Conservation (phyloP, 2,329 filamentous ascomycete species). For the Chaetomium sp. region DNA sequence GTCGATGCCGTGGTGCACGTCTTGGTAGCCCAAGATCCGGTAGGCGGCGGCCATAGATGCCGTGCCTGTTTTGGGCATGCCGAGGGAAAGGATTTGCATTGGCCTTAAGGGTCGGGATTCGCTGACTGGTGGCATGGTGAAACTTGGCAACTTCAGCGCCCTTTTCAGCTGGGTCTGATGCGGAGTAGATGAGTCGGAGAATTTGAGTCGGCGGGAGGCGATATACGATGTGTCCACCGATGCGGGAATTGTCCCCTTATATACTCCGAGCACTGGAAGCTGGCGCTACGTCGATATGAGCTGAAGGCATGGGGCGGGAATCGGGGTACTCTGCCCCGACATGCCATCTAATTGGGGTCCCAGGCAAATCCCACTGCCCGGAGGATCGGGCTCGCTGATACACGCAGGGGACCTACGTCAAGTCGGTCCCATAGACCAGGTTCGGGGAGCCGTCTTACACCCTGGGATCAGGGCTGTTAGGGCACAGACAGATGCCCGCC, state of each 20-base stretch:
- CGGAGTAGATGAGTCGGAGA: not conserved
- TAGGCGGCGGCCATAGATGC: slow-evolving; percentile 33
- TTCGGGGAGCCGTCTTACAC: not conserved
- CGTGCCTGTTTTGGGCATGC: slow-evolving; percentile 33
- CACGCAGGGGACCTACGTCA: not conserved
- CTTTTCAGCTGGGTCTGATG: not conserved
- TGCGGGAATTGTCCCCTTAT: not conserved
- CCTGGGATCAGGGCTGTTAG: not conserved
- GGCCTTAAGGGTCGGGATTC: slow-evolving; percentile 14
- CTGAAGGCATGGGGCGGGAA: not conserved
- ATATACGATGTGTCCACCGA: not conserved
- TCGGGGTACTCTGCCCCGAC: not conserved
- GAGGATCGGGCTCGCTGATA: not conserved
- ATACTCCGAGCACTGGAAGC: not conserved
- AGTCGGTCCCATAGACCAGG: not conserved
- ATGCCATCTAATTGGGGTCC: not conserved
- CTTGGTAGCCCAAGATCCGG: slow-evolving; percentile 28
- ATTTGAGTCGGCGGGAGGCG: not conserved
- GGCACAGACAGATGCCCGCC: not conserved
- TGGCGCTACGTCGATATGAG: not conserved
- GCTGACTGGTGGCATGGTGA: not conserved
- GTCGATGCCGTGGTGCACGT: slow-evolving; percentile 35
- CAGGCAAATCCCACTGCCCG: not conserved
- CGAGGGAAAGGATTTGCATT: slow-evolving; percentile 31
- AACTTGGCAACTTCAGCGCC: not conserved